A percentile compares a stretch with the other conserved stretches of the same genome.
These are phyloP conservation scores for Metschnikowia peoriensis DNA, from an alignment of 805 yeast genomes.

Conservation along the genomic window DNA sequence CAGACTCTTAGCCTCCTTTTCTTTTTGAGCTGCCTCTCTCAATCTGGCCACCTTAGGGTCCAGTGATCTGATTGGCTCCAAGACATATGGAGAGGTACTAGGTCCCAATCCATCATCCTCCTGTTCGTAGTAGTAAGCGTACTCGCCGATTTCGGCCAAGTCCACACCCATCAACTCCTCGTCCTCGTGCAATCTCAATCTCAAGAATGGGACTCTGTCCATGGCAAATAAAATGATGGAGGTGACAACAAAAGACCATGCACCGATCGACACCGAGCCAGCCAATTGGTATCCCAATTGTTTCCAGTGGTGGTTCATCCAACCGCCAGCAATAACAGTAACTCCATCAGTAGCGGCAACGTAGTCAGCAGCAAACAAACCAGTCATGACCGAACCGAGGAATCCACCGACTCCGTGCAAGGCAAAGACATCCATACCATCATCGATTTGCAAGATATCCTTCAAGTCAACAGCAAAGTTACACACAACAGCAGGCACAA, in stretches of 20 bases:
- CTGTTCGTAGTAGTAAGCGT: constrained; percentile 68
- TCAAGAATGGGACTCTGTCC: constrained; percentile 77
- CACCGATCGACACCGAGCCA: constrained; percentile 64
- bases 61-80: constrained; percentile 75
- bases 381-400: constrained; percentile 80
- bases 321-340: constrained; percentile 70
- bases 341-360: constrained; percentile 80
- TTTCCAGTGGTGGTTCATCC: constrained; percentile 78
- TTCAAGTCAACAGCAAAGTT: constrained; percentile 85
- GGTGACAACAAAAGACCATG: constrained; percentile 76
- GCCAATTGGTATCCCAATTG: constrained; percentile 91
- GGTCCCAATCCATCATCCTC: constrained; percentile 33
- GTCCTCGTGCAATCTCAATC: constrained; percentile 79
- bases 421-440: constrained; percentile 93
- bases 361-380: constrained; percentile 89
- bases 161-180: constrained; percentile 90
- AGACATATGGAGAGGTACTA: constrained; percentile 48
- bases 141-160: constrained; percentile 87
- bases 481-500: constrained; percentile 49
- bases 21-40: constrained; percentile 24
- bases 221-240: constrained; percentile 60
- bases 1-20: constrained; percentile 11
- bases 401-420: constrained; percentile 94
- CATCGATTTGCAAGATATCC: constrained; percentile 72
- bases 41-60: constrained; percentile 38